Percentiles rank a stretch among this genome's conserved stretches.
Conservation (phyloP, 768 basidiomycete species). For the Chlorophyllum brunneum region DNA sequence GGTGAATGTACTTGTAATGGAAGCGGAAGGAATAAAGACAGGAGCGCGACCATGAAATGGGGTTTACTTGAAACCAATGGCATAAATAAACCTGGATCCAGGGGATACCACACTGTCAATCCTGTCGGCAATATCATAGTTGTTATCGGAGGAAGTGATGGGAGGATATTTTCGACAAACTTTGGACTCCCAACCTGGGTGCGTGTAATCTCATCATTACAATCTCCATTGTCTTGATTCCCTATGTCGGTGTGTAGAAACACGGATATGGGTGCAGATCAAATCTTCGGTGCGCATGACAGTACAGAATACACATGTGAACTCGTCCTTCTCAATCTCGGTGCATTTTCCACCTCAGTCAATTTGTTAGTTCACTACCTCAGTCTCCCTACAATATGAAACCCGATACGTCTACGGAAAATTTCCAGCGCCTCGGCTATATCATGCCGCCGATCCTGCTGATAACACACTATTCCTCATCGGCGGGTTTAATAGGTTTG, state of each 20-base stretch:
- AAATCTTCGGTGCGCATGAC: constrained; percentile 84
- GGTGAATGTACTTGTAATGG: constrained; percentile 11
- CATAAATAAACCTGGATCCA: constrained; percentile 49
- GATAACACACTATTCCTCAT: constrained; percentile 85
- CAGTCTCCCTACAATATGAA: constrained; percentile 89
- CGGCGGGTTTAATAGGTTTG: constrained; percentile 86
- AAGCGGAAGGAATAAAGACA: constrained; percentile 1
- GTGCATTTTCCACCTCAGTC: constrained; percentile 32
- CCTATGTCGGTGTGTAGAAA: constrained; percentile 31
- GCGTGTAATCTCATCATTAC: constrained; percentile 22
- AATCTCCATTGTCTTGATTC: background rate
- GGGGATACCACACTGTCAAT: constrained; percentile 92
- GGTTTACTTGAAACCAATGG: constrained; percentile 52
- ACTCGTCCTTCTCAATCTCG: constrained; percentile 82
- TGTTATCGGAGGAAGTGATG: constrained; percentile 88
- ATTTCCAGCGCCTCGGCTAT: constrained; percentile 72
- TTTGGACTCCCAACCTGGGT: constrained; percentile 88
- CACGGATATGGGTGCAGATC: constrained; percentile 35
- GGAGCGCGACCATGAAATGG: constrained; percentile 28
- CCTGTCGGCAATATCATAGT: constrained; percentile 84
- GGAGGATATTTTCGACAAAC: constrained; percentile 82
- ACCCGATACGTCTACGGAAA: constrained; percentile 62
- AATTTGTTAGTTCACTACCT: background rate
- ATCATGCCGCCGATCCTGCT: constrained; percentile 77
- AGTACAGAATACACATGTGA: constrained; percentile 70